Evolutionary conservation across 202 grass and related monocot genomes (phyloP).

Genomic region (Brachypodium distachyon): DNA sequence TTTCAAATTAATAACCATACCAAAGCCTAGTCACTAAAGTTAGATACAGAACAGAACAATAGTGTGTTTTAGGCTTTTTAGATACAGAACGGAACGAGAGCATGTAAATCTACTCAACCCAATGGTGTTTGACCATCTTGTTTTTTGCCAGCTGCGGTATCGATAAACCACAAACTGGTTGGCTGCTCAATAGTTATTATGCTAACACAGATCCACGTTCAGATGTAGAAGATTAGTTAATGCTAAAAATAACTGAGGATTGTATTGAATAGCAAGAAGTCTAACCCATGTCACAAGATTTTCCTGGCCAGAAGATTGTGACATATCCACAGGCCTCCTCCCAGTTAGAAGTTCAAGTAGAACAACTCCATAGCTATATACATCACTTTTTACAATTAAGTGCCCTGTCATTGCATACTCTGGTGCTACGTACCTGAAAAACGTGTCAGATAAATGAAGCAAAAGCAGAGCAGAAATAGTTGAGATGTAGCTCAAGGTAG

Average conservation of each 20-base stretch:
- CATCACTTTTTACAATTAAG: conserved; percentile 97
- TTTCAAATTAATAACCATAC: background rate
- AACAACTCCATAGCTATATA: conserved; percentile 99
- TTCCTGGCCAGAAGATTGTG: conserved; percentile 91
- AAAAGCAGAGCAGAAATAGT: conserved; percentile 22
- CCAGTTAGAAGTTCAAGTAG: conserved; percentile 90
- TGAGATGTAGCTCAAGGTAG: conserved; percentile 4
- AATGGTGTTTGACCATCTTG: background rate
- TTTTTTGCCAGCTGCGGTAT: background rate
- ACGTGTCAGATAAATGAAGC: conserved; percentile 6
- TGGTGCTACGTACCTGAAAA: conserved; percentile 88
- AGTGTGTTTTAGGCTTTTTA: background rate
- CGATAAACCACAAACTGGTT: background rate
- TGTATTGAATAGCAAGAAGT: conserved; percentile 26
- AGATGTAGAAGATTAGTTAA: background rate
- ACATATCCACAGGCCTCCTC: conserved; percentile 89
- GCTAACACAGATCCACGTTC: background rate
- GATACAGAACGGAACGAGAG: background rate
- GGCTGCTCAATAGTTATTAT: background rate
- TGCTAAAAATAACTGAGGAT: background rate
- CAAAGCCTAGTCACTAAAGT: background rate
- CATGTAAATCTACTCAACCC: background rate
- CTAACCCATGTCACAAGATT: conserved; percentile 95
- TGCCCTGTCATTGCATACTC: conserved; percentile 99
- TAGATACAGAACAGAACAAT: background rate